Conservation (phyloP, 148 eudicot genomes). For the Tetragonia tetragonoides region DNA sequence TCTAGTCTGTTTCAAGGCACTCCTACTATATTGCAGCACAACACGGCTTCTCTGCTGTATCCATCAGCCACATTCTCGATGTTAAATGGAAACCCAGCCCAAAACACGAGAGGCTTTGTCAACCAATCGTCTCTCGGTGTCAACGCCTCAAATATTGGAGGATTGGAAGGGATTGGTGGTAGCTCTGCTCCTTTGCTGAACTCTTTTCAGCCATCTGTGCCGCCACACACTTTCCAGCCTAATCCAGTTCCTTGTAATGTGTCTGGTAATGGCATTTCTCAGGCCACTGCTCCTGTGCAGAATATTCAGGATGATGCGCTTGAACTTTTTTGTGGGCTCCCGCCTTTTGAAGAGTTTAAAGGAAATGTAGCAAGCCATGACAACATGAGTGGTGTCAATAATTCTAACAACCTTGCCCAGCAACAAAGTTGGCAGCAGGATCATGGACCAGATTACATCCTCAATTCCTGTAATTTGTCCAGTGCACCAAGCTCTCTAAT, state of each 20-base stretch:
- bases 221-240: neutral
- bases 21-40: slow-evolving; percentile 11
- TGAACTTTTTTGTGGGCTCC: slow-evolving; percentile 34
- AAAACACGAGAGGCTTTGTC: neutral
- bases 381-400: neutral
- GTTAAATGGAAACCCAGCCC: slow-evolving; percentile 1
- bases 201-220: slow-evolving; percentile 8
- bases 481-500: slow-evolving; percentile 28
- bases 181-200: neutral
- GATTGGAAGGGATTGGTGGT: neutral
- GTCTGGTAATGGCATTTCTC: slow-evolving; percentile 6
- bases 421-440: slow-evolving; percentile 42
- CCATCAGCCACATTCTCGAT: slow-evolving; percentile 12
- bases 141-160: slow-evolving; percentile 5
- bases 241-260: slow-evolving; percentile 1
- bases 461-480: slow-evolving; percentile 28
- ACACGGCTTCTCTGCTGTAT: neutral
- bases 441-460: slow-evolving; percentile 30
- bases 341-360: slow-evolving; percentile 43
- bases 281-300: slow-evolving; percentile 9
- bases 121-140: slow-evolving; percentile 6
- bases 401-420: slow-evolving; percentile 20
- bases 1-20: slow-evolving; percentile 34
- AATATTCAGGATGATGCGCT: slow-evolving; percentile 31
- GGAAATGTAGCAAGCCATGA: slow-evolving; percentile 17